Evolutionary conservation across 2,329 filamentous ascomycete species (phyloP), one percentile per base, ranked within the genome.

Genomic region (Cercospora sp.): DNA sequence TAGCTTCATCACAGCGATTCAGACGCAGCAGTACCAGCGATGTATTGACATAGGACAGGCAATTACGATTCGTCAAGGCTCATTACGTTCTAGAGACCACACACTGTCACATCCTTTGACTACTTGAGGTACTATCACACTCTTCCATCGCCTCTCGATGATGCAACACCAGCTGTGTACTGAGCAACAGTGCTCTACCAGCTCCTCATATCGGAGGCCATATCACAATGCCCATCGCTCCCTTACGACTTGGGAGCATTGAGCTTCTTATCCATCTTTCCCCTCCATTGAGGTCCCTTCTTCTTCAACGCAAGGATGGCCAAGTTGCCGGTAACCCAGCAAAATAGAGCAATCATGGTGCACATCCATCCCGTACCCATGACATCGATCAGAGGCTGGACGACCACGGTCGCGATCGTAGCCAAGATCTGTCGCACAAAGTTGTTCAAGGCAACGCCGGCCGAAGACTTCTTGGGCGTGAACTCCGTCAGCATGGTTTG

Each of bases 401-500:
- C 87, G n/a, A 93, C 85, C 36, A 93, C 79, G 57, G 86, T 85
- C 6, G 90, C 91, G 1, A 91, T 83, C 68, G 90, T 93, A 61
- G 86, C 88, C 73, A 93, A 89, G 45, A 93, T 91, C 73, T 94
- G 94, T 60, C 92, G 83, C 65, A 92, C 83, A 74, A 94, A 92
- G 77, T 94, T 94, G 78, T 94, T 93, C 53, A 94, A 82, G 0
- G 92, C 92, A 2, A 94, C 90, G 1, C 91, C 91, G 8, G 86
- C 86, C 1, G 88, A 90, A 63, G 89, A 89, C 68, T 85, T 84
- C 55, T 87, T 85, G 13, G 90, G 90, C 83, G 94, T 89, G 75
- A 94, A 93, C 76, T 95, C 92, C 0, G 91, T 94, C 71, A 94
- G 82, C 90, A 94, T 93, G 0, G 92, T 94, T 0, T 91, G 93